These are phyloP conservation scores for Nemania sp. DNA, from an alignment of 2,329 filamentous ascomycete genomes.

Conservation along the genomic window DNA sequence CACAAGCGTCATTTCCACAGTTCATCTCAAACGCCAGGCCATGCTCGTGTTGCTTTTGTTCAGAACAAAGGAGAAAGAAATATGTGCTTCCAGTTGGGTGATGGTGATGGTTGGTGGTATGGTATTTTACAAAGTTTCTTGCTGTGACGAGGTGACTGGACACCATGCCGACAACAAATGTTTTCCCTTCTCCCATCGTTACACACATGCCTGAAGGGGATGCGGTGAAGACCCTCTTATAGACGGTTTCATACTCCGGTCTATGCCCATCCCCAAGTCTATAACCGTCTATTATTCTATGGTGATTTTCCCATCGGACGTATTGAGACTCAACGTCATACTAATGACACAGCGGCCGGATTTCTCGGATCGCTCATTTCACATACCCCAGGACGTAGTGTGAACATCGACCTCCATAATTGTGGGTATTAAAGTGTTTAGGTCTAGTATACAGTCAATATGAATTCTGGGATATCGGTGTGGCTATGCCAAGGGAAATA, in stretches of 20 bases:
- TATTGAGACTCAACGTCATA: constrained; percentile 42
- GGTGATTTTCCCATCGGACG: constrained; percentile 51
- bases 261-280: constrained; percentile 44
- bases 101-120: constrained; percentile 32
- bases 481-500: constrained; percentile 43
- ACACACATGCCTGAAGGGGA: constrained; percentile 51
- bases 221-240: constrained; percentile 46
- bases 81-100: constrained; percentile 33
- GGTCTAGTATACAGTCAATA: constrained; percentile 46
- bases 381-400: constrained; percentile 48
- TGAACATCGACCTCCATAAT: constrained; percentile 49
- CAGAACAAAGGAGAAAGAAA: constrained; percentile 33
- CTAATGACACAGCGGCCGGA: constrained; percentile 42
- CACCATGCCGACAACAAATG: constrained; percentile 21
- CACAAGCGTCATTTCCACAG: constrained; percentile 13
- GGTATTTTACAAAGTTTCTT: constrained; percentile 41
- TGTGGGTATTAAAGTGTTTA: constrained; percentile 50
- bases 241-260: constrained; percentile 43
- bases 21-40: constrained; percentile 28
- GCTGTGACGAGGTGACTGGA: constrained; percentile 9
- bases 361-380: constrained; percentile 44
- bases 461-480: constrained; percentile 3
- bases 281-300: constrained; percentile 53
- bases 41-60: constrained; percentile 22
- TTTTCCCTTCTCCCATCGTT: constrained; percentile 51